Conservation (phyloP, 2,329 filamentous ascomycete species). For the Ceratocystis diversiconidia region DNA sequence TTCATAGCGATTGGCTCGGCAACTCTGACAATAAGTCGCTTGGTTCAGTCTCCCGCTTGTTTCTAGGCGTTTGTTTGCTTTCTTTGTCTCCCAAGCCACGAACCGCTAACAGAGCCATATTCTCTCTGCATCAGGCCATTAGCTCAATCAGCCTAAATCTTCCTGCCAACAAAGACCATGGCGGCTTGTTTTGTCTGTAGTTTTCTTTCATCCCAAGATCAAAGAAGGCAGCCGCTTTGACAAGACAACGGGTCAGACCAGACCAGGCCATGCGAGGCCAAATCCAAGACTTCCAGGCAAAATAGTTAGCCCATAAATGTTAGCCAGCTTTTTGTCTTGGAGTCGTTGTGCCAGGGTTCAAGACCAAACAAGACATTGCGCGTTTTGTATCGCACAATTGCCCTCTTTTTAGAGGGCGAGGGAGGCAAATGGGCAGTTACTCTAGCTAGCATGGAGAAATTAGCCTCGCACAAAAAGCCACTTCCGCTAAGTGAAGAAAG, state of each 20-base stretch:
- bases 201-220: not conserved
- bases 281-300: not conserved
- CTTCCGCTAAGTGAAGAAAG: no score
- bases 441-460: not conserved
- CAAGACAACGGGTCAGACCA: not conserved
- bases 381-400: conserved; percentile 1
- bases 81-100: not conserved
- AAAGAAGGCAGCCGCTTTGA: not conserved
- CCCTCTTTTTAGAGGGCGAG: not conserved
- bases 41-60: not conserved
- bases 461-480: no score
- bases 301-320: not conserved
- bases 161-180: no score
- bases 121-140: no score
- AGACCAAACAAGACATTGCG: conserved; percentile 2
- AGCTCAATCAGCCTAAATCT: no score
- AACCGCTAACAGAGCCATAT: not conserved
- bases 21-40: conserved; percentile 3
- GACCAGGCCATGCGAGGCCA: not conserved
- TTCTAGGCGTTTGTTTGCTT: not conserved
- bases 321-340: not conserved
- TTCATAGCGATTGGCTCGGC: not conserved
- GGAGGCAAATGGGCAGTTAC: not conserved
- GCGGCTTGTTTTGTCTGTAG: no score
- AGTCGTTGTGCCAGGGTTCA: not conserved